These are phyloP conservation scores for Sclerotinia spermophila DNA, from an alignment of 2,329 filamentous ascomycete species.

Conservation along the genomic window DNA sequence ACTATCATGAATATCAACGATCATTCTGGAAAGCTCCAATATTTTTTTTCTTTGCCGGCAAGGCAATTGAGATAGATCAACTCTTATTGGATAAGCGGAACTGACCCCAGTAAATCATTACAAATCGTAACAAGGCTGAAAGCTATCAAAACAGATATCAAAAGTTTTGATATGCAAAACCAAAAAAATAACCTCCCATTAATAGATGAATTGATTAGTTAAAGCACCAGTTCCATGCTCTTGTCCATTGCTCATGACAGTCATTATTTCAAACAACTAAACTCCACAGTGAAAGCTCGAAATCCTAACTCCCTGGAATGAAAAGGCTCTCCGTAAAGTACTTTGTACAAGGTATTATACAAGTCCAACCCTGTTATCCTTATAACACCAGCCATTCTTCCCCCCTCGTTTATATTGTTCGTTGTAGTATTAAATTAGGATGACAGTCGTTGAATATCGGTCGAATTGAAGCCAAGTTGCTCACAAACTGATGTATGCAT, in stretches of 20 bases:
- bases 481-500: not conserved
- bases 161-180: not conserved
- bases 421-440: slow-evolving; percentile 18
- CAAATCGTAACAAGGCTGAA: slow-evolving; percentile 15
- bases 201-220: not conserved
- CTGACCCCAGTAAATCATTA: slow-evolving; percentile 1
- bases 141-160: not conserved
- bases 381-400: not conserved
- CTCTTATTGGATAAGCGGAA: slow-evolving; percentile 11
- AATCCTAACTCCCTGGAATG: not conserved
- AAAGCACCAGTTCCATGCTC: not conserved
- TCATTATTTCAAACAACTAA: not conserved
- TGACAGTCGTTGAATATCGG: not conserved
- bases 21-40: slow-evolving; percentile 21
- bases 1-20: slow-evolving; percentile 13
- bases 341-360: not conserved
- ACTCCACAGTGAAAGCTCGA: not conserved
- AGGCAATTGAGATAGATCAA: slow-evolving; percentile 3
- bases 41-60: slow-evolving; percentile 15
- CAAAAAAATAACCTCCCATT: not conserved
- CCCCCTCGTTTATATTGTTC: not conserved
- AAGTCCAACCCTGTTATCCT: slow-evolving; percentile 5
- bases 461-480: slow-evolving; percentile 4
- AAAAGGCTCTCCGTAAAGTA: not conserved
- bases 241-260: not conserved